These are phyloP conservation scores for Chaetomium fimeti DNA, from an alignment of 495 filamentous ascomycete genomes.

Conservation along the genomic window DNA sequence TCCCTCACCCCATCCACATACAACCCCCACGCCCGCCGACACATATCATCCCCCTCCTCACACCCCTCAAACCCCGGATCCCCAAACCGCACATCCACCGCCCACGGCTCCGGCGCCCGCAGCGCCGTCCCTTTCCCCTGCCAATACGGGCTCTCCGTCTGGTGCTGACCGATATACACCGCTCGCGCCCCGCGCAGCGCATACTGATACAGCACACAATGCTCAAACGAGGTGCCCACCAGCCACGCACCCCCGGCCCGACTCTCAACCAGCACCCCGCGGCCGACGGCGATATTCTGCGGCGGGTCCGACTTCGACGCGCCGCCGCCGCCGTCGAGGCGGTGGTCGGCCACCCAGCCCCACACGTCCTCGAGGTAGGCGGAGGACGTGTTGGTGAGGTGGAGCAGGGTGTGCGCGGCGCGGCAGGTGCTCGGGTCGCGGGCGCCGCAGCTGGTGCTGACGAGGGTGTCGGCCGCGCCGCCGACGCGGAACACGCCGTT, in stretches of 20 bases:
- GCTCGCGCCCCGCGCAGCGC: conserved; percentile 59
- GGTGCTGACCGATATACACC: conserved; percentile 64
- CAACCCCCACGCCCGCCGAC: conserved; percentile 46
- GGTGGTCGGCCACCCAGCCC: conserved; percentile 56
- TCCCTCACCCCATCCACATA: conserved; percentile 39
- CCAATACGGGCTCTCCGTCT: conserved; percentile 74
- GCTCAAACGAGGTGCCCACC: conserved; percentile 68
- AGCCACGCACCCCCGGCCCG: conserved; percentile 43
- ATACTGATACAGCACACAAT: conserved; percentile 73
- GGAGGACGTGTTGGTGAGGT: conserved; percentile 48
- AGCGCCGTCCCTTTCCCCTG: conserved; percentile 59
- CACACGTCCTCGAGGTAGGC: conserved; percentile 60
- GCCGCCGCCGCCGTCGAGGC: conserved; percentile 42
- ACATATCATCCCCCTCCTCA: conserved; percentile 30
- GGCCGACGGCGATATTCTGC: conserved; percentile 51
- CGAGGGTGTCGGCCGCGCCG: conserved; percentile 49
- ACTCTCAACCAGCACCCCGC: conserved; percentile 52
- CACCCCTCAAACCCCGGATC: conserved; percentile 30
- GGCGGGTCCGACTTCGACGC: conserved; percentile 1
- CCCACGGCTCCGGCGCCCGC: conserved; percentile 33
- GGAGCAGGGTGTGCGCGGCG: conserved; percentile 53
- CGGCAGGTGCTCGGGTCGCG: conserved; percentile 43
- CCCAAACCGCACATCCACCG: conserved; percentile 11
- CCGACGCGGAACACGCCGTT: conserved; percentile 59
- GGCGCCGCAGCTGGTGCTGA: conserved; percentile 42